Evolutionary conservation across 179 eudicot species (phyloP), one percentile per base, ranked within the genome.

Genomic region (Beta macrorhiza): DNA sequence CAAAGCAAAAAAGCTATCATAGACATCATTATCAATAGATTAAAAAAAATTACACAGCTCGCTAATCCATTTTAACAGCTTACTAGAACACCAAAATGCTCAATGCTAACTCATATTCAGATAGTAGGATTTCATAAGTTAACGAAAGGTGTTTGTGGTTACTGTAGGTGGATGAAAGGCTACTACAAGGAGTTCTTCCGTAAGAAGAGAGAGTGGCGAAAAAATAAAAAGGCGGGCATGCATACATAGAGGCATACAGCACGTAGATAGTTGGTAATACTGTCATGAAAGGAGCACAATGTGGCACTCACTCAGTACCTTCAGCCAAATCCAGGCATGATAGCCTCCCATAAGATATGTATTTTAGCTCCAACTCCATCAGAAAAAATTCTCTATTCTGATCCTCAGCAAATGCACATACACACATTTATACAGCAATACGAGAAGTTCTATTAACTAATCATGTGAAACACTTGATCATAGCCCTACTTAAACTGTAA

Each of bases 1-100:
- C 37, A 32, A 2, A 32, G 93, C 87, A 87, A n/a, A n/a, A 44
- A 49, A 7, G 10, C 67, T 5, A 77, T 51, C 8, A 22, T 0
- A 77, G 0, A 78, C 25, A 59, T 15, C 32, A 75, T 19, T 57
- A 79, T 65, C 45, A 69, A 25, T 62, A 13, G 74, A 47, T 37
- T 25, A 19, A 67, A 72, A 64, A 19, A 22, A 49, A 6, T 49
- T 2, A 6, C 42, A 53, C 52, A 49, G 37, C 56, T 53, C 29
- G 15, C 74, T n/a, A 67, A 69, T 20, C 75, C 56, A 42, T n/a
- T 79, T 20, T 19, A 62, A 44, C 9, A 62, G 59, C 7, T 22
- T 15, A n/a, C 8, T 49, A 20, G 57, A 15, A 67, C 59, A 16
- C 15, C 17, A 12, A 61, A 75, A 76, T 44, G 53, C 56, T 72